Conservation (phyloP, 176 grass and related monocot species). For the Bolboschoenus planiculmis region DNA sequence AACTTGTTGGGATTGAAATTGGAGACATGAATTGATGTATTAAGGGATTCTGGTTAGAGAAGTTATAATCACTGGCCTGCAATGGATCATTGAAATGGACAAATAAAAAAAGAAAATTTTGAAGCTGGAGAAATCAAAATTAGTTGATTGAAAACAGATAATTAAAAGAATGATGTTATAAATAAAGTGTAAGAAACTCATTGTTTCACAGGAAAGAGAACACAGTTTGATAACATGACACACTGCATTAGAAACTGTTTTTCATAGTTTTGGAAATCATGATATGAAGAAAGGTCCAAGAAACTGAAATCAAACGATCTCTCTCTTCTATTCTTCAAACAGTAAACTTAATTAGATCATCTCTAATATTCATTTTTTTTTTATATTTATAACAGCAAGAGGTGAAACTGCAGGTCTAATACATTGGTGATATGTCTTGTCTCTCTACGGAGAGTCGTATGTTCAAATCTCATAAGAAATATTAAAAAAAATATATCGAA, state of each 20-base stretch:
- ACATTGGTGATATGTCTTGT: too few species aligned
- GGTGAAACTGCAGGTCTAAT: too few species aligned
- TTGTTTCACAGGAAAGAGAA: background rate
- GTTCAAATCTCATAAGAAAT: too few species aligned
- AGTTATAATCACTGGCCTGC: slow-evolving; percentile 3
- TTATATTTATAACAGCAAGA: too few species aligned
- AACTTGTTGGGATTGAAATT: slow-evolving; percentile 16
- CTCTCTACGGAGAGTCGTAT: too few species aligned
- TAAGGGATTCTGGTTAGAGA: slow-evolving; percentile 13
- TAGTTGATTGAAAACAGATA: background rate
- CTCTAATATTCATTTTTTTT: background rate
- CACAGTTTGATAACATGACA: background rate
- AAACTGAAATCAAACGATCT: background rate
- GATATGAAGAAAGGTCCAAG: background rate
- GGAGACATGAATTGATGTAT: slow-evolving; percentile 26
- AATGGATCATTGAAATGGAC: background rate
- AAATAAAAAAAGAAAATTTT: too few species aligned
- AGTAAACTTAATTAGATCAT: background rate
- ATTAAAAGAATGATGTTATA: background rate
- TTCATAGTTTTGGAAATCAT: background rate
- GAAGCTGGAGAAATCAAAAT: background rate
- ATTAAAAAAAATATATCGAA: too few species aligned
- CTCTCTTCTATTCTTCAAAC: background rate
- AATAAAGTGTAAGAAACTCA: background rate
- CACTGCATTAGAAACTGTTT: background rate